Conservation (phyloP, 192 early-diverging fungal species). For the Backusella macrospora region DNA sequence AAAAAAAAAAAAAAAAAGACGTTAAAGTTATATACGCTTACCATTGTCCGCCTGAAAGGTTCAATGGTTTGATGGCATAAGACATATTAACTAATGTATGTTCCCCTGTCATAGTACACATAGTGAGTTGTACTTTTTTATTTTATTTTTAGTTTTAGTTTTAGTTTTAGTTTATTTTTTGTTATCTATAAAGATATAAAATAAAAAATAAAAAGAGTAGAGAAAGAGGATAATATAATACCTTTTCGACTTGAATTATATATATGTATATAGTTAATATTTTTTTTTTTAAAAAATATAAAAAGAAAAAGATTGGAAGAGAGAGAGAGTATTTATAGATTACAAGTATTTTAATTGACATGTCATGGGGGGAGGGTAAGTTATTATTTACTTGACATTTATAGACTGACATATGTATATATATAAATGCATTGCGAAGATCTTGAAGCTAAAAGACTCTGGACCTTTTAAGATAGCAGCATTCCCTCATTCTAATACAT, state of each 20-base stretch:
- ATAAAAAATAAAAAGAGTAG: too few species aligned
- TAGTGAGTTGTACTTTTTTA: not conserved
- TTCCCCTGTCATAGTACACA: not conserved
- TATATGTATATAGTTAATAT: not conserved
- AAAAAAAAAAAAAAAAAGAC: not conserved
- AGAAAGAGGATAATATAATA: not conserved
- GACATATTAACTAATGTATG: not conserved
- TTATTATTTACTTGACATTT: not conserved
- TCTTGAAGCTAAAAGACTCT: slow-evolving; percentile 1
- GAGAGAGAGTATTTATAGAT: not conserved
- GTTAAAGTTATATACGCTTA: not conserved
- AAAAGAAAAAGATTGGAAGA: not conserved
- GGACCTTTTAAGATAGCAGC: not conserved
- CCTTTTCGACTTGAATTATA: not conserved
- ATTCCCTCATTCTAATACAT: slow-evolving; percentile 10
- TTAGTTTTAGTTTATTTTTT: not conserved
- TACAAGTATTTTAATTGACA: slow-evolving; percentile 9
- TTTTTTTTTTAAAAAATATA: not conserved
- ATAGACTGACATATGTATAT: not conserved
- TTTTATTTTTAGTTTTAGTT: not conserved
- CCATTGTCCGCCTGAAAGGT: slow-evolving; percentile 2
- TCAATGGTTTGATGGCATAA: not conserved
- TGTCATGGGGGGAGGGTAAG: not conserved
- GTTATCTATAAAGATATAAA: too few species aligned
- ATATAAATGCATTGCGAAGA: not conserved